Base-by-base conservation (phyloP, 495 filamentous ascomycete species). In the Xylaria castorea region DNA sequence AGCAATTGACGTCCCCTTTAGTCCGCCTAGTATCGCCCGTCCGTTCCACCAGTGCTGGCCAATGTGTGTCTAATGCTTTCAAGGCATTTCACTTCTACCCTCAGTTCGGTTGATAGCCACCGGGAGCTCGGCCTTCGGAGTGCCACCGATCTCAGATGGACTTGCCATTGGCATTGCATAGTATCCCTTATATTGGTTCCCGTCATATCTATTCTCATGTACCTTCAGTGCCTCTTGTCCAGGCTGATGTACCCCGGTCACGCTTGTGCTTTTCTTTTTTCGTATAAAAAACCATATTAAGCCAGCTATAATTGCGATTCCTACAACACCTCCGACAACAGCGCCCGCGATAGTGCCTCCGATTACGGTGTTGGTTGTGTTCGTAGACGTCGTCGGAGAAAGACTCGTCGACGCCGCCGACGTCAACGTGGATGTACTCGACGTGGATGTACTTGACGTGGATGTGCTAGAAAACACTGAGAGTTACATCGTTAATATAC, bases 301-400 rank as follows among this genome's bases (percentile, higher is more conserved):
- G 42, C 60, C 40, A 5, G 67, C 44, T 55, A 75, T 44, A 32
- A 75, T 53, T 4, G 25, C 62, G 36, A 73, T 46, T 22, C 55
- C 40, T 3, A 57, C 74, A 12, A 74, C 30, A 51, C 68, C 68
- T 22, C 71, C 71, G 2, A 75, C 57, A 2, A 75, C 74, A 27
- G 62, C 74, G 7, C 71, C 71, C 18, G 64, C 68, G 46, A 75
- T 74, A 12, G 71, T 27, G 25, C 71, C 74, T 22, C 46, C 64
- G 8, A 27, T 30, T 6, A 62, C 25, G 22, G 48, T 34, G 25
- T n/a, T 66, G 16, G 36, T 57, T 3, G 18, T 20, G 30, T 14
- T 18, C 20, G 48, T 12, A 67, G 63, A 34, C 4, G 53, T 67
- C 20, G 71, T 48, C 22, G 42, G 25, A 22, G 44, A 48, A 48